Evolutionary conservation across 129 eudicot species (phyloP).

Genomic region (Dittrichia graveolens): DNA sequence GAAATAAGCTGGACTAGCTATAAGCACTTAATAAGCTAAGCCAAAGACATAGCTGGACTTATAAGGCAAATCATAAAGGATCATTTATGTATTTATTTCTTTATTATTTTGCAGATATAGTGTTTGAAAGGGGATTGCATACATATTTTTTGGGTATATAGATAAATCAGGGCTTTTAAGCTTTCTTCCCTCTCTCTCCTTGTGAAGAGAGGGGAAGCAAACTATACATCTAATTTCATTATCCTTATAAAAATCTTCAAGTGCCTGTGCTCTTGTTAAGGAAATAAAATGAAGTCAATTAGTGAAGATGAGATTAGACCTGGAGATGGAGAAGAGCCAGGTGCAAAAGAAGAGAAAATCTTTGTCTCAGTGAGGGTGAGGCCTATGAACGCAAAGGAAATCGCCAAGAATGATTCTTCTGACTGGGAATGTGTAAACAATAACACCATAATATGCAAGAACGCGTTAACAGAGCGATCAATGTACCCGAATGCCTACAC

Average conservation of each 20-base stretch:
- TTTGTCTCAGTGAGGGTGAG: constrained; percentile 80
- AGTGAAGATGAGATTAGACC: constrained; percentile 44
- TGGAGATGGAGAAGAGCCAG: constrained; percentile 45
- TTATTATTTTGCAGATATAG: constrained; percentile 15
- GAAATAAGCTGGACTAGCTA: too few species aligned
- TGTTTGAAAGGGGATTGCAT: too few species aligned
- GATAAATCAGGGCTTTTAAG: constrained; percentile 2
- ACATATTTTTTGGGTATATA: too few species aligned
- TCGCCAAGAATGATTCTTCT: constrained; percentile 47
- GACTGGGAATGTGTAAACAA: constrained; percentile 91
- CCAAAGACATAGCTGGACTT: too few species aligned
- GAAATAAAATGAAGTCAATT: constrained; percentile 50
- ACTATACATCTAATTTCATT: constrained; percentile 3
- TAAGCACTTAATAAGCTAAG: too few species aligned
- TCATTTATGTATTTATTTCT: too few species aligned
- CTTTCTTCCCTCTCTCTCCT: constrained; percentile 33
- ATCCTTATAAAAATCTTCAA: constrained; percentile 40
- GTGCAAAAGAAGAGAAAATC: constrained; percentile 90
- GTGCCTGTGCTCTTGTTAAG: constrained; percentile 38
- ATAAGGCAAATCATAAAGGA: too few species aligned
- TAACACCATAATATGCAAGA: constrained; percentile 65
- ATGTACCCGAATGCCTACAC: constrained; percentile 66
- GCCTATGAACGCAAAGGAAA: constrained; percentile 81
- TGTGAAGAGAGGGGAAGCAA: constrained; percentile 39
- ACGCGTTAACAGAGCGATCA: constrained; percentile 56